Evolutionary conservation across 2,329 filamentous ascomycete species (phyloP).

Genomic region (Madurella fahalii): DNA sequence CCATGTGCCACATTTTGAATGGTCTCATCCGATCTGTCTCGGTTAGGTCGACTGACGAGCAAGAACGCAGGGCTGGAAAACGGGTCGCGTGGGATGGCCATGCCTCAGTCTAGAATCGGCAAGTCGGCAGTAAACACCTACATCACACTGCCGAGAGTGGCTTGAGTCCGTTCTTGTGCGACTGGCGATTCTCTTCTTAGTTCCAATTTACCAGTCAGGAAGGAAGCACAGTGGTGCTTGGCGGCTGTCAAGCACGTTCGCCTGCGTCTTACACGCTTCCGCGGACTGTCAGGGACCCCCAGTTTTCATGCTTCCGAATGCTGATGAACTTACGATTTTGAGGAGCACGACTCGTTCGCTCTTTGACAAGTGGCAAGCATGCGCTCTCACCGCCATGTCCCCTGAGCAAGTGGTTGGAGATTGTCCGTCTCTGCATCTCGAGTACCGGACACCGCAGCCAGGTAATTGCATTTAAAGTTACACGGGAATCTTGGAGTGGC

Average conservation of each 20-base stretch:
- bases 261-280: neutral
- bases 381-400: neutral
- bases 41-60: conserved; percentile 3
- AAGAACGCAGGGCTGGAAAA: neutral
- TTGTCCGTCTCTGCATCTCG: neutral
- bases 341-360: neutral
- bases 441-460: neutral
- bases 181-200: neutral
- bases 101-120: neutral
- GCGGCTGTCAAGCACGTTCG: neutral
- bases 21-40: conserved; percentile 17
- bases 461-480: neutral
- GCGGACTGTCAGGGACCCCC: neutral
- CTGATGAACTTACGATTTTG: neutral
- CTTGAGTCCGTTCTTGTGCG: conserved; percentile 1
- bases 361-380: neutral
- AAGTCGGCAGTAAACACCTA: neutral
- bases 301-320: neutral
- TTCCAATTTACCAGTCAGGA: neutral
- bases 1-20: neutral
- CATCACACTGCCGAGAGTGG: conserved; percentile 3
- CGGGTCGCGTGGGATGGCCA: neutral
- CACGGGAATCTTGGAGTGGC: neutral
- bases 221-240: neutral
- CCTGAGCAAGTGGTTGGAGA: neutral